Evolutionary conservation across 805 yeast genomes (phyloP), one percentile per base, ranked within the genome.

Genomic region (Teunomyces cretensis): DNA sequence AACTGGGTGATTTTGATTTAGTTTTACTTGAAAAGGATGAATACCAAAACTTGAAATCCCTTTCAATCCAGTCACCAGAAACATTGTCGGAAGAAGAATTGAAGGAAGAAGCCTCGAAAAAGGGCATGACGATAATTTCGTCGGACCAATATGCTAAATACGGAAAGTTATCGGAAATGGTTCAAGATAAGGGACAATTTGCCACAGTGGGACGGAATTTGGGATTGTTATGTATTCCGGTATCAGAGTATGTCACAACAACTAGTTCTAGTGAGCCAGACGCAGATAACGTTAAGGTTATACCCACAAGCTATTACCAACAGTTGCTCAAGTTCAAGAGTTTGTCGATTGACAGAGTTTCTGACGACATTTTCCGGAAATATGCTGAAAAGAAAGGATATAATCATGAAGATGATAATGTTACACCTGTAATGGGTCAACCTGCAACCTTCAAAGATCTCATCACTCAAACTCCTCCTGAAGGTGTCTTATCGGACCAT

Each of bases 231-330:
- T 72, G 80, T 41, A 70, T 86, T 33, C 87, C 92, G 1, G 72
- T 71, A 41, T 60, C 73, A n/a, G 70, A 82, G 2, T 84, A 78
- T 52, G 68, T 85, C 48, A 81, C 87, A 1, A 83, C 90, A 0
- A 80, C 86, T 1, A 76, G 76, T 30, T 75, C 79, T 7, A 71
- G 76, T 51, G 64, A 63, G 4, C 80, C 86, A 3, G 87, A 83
- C 51, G 61, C 72, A 9, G 62, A 68, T 3, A 77, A 79, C 49
- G 82, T 84, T 28, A 83, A 82, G 47, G 81, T 83, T 8, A 58
- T 86, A 28, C 90, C 92, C 5, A 68, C 75, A 5, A 72, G 82
- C 1, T 84, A 84, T 58, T 86, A 83, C 62, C 76, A 78, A 50
- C 79, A 79, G 57, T 63, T 86, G 49, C 47, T 48, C 32, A 48